phyloP scores from a whole-genome alignment of 73 alveolate genomes.

The Stentor coeruleus region DNA sequence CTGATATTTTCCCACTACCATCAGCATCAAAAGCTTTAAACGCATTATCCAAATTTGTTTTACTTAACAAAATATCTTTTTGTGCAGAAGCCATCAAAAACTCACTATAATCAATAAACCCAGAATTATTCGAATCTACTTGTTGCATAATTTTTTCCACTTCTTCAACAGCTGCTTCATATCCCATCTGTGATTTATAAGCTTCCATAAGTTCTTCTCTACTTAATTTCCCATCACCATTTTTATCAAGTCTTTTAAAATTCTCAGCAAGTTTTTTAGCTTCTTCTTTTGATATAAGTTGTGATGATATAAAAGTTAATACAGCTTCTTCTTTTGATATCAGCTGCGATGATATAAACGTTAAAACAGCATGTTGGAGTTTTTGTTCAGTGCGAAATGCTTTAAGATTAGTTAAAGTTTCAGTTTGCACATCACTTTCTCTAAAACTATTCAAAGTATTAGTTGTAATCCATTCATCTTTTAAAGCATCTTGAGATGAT shows the following conservation, averaged over 20 bases:
- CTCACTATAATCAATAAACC: constrained; percentile 43
- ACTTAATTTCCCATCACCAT: constrained; percentile 42
- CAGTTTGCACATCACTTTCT: background rate
- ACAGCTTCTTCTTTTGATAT: constrained; percentile 72
- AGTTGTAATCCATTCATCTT: constrained; percentile 35
- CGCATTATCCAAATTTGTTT: background rate
- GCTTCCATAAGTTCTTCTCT: constrained; percentile 43
- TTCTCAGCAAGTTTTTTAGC: constrained; percentile 54
- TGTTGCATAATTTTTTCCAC: constrained; percentile 46
- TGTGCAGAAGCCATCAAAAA: constrained; percentile 37
- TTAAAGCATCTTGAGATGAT: constrained; percentile 42
- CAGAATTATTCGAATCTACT: constrained; percentile 49
- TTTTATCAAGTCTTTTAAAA: constrained; percentile 50
- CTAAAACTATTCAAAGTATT: background rate
- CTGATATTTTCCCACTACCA: background rate
- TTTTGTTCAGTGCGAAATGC: constrained; percentile 77
- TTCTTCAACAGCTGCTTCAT: constrained; percentile 34
- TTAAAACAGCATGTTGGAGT: constrained; percentile 78
- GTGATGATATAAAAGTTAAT: too few relatives aligned
- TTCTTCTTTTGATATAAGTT: constrained; percentile 73
- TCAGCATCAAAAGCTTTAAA: background rate
- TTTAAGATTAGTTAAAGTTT: constrained; percentile 41
- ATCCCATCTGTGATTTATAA: constrained; percentile 25
- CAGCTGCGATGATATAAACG: constrained; percentile 83
- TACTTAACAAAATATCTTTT: background rate